These are phyloP conservation scores for Agapanthus africanus DNA, from an alignment of 106 monocot species.

Conservation along the genomic window DNA sequence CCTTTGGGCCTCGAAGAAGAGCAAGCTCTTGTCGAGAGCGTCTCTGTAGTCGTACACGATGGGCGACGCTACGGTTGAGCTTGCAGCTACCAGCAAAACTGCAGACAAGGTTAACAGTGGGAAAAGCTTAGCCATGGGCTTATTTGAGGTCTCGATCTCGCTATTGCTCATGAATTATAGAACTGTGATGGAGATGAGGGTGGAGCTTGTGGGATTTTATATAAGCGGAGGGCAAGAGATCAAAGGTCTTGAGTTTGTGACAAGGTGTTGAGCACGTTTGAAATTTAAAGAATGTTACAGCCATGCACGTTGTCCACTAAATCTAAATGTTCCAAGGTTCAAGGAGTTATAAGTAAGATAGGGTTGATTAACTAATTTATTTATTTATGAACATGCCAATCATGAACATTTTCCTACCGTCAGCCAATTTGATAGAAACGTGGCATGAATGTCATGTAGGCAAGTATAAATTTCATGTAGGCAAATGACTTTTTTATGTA, in stretches of 20 bases:
- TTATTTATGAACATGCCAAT: no score
- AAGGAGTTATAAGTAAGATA: no score
- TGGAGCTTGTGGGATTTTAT: background rate
- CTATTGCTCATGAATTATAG: background rate
- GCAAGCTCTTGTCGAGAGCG: constrained; percentile 67
- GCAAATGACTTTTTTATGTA: no score
- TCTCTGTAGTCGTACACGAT: constrained; percentile 42
- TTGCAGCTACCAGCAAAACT: background rate
- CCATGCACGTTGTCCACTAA: constrained; percentile 22
- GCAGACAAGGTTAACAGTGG: constrained; percentile 10
- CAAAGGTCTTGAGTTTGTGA: background rate
- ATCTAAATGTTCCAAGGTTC: no score
- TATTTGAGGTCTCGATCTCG: background rate
- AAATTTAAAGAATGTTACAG: background rate
- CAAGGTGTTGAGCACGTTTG: constrained; percentile 8
- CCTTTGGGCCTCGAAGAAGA: constrained; percentile 96
- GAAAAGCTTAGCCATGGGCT: constrained; percentile 24
- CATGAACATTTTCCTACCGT: no score
- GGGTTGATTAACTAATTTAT: no score
- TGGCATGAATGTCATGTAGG: no score
- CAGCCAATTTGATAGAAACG: no score
- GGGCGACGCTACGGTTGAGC: background rate
- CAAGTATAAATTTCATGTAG: no score
- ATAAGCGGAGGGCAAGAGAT: background rate
- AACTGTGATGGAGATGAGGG: background rate